Conservation (phyloP, 1,284 basidiomycete genomes). For the Pseudozyma sp. region DNA sequence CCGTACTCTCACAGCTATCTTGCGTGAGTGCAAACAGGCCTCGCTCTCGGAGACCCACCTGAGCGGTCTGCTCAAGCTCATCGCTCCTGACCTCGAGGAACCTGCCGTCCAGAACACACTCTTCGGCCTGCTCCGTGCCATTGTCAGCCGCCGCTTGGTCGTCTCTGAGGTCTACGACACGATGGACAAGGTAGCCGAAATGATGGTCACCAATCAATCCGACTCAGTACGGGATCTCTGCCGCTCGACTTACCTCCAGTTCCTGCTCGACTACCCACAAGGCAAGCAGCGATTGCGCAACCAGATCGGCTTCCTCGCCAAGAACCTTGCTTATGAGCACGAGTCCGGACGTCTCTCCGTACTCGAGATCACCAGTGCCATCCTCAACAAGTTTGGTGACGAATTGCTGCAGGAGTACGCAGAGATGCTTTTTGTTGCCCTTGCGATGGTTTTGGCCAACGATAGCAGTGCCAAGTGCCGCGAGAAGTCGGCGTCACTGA, state of each 20-base stretch:
- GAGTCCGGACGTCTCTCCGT: slow-evolving; percentile 92
- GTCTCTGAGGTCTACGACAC: slow-evolving; percentile 97
- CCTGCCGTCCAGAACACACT: slow-evolving; percentile 83
- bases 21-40: slow-evolving; percentile 75
- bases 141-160: slow-evolving; percentile 89
- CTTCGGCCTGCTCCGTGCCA: slow-evolving; percentile 90
- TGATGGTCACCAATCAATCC: slow-evolving; percentile 94
- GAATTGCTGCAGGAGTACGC: slow-evolving; percentile 83
- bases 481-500: slow-evolving; percentile 84
- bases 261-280: slow-evolving; percentile 97
- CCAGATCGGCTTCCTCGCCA: slow-evolving; percentile 91
- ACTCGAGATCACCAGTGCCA: slow-evolving; percentile 86
- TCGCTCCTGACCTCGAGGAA: slow-evolving; percentile 93
- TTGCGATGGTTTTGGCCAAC: slow-evolving; percentile 93
- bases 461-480: slow-evolving; percentile 90
- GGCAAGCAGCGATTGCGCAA: slow-evolving; percentile 88
- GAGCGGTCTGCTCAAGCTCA: slow-evolving; percentile 84
- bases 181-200: slow-evolving; percentile 93
- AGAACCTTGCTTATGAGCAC: slow-evolving; percentile 90
- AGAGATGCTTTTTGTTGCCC: slow-evolving; percentile 89
- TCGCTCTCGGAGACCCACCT: slow-evolving; percentile 90
- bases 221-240: slow-evolving; percentile 90
- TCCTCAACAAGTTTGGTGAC: slow-evolving; percentile 86
- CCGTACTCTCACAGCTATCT: slow-evolving; percentile 84
- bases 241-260: slow-evolving; percentile 88